Conservation (phyloP, 306 rosid genomes). For the Clitoria ternatea region DNA sequence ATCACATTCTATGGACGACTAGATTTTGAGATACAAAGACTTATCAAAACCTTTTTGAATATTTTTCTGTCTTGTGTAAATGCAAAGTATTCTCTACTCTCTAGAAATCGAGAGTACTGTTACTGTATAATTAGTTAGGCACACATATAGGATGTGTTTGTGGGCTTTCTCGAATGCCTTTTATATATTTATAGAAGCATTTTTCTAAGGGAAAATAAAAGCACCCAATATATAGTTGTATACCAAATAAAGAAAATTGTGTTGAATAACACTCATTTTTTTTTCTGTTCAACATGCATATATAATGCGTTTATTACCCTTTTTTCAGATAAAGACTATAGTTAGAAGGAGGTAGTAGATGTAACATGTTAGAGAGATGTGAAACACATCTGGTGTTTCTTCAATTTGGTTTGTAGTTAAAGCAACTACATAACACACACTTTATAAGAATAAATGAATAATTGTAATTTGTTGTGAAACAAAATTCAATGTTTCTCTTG, state of each 20-base stretch:
- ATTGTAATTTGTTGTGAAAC: too few relatives aligned
- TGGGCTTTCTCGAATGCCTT: background rate
- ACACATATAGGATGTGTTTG: background rate
- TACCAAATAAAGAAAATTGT: background rate
- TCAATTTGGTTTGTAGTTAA: too few relatives aligned
- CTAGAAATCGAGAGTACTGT: background rate
- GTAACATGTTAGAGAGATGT: background rate
- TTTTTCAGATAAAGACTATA: constrained; percentile 4
- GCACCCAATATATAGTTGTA: too few relatives aligned
- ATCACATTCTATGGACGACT: constrained; percentile 1
- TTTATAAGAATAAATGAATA: too few relatives aligned
- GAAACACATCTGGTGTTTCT: too few relatives aligned
- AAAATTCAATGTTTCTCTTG: too few relatives aligned
- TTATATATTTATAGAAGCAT: background rate
- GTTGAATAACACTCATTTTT: background rate
- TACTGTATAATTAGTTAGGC: background rate
- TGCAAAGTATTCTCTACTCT: background rate
- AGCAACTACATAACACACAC: too few relatives aligned
- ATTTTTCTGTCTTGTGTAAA: background rate
- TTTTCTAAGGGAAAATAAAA: background rate
- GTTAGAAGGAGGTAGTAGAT: background rate
- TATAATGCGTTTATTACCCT: background rate
- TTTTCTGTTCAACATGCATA: background rate
- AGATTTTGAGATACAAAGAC: constrained; percentile 16
- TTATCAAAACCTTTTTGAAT: constrained; percentile 9